Evolutionary conservation across 768 basidiomycete genomes (phyloP).

Genomic region (Tephrocybe sp.): DNA sequence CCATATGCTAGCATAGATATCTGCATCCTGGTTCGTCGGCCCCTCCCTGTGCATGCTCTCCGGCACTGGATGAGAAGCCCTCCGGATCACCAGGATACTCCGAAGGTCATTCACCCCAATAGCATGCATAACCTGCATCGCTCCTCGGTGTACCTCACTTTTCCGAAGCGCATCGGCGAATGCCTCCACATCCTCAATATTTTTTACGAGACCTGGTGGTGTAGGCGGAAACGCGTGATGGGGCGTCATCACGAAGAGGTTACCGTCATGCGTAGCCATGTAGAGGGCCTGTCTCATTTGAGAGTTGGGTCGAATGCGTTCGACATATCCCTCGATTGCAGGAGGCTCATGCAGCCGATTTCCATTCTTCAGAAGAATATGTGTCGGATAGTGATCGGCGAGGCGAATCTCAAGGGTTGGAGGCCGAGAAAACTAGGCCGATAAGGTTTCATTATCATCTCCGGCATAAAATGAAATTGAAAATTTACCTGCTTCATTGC

Average conservation of each 20-base stretch:
- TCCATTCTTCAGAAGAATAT: constrained; percentile 43
- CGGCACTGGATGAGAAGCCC: constrained; percentile 54
- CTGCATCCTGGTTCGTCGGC: constrained; percentile 28
- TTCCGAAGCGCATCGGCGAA: constrained; percentile 40
- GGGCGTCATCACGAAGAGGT: constrained; percentile 60
- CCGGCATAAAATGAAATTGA: constrained; percentile 14
- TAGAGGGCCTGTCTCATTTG: constrained; percentile 63
- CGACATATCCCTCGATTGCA: constrained; percentile 83
- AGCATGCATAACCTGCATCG: constrained; percentile 60
- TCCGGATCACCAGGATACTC: constrained; percentile 60
- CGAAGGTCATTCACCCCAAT: constrained; percentile 75
- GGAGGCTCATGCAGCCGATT: constrained; percentile 70
- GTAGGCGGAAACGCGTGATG: constrained; percentile 63
- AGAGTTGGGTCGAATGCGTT: constrained; percentile 62
- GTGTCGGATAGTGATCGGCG: constrained; percentile 63
- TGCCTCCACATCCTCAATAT: constrained; percentile 24
- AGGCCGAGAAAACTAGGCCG: constrained; percentile 31
- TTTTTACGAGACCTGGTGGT: constrained; percentile 55
- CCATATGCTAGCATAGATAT: constrained; percentile 32
- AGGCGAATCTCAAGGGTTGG: constrained; percentile 74
- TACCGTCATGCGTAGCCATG: constrained; percentile 70
- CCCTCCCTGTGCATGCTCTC: constrained; percentile 34
- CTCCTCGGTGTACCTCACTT: constrained; percentile 61
- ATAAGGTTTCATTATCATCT: too few relatives aligned
- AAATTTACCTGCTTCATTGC: constrained; percentile 65